Conservation (phyloP, 768 basidiomycete genomes). For the Plicaturopsis crispa region DNA sequence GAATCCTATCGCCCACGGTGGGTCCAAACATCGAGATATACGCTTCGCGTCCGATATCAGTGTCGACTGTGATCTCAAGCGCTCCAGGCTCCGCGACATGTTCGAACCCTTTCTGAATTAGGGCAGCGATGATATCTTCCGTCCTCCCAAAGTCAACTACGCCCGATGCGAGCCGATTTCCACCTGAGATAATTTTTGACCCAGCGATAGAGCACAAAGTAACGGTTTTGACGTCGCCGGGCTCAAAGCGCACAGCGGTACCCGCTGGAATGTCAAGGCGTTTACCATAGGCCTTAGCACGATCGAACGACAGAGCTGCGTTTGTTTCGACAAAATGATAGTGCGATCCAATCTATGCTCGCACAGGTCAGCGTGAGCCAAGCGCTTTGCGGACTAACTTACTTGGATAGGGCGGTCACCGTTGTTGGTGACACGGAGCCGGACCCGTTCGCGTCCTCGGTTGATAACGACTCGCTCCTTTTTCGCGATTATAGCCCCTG, state of each 20-base stretch:
- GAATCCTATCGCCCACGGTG: constrained; percentile 81
- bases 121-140: constrained; percentile 35
- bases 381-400: too few relatives aligned
- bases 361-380: too few relatives aligned
- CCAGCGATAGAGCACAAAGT: constrained; percentile 78
- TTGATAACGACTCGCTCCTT: constrained; percentile 71
- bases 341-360: constrained; percentile 91
- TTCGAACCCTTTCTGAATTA: constrained; percentile 60
- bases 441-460: constrained; percentile 58
- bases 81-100: constrained; percentile 65
- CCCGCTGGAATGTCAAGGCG: constrained; percentile 91
- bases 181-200: constrained; percentile 62
- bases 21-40: constrained; percentile 97
- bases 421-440: constrained; percentile 76
- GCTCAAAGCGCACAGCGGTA: constrained; percentile 95
- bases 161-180: constrained; percentile 65
- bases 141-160: constrained; percentile 34
- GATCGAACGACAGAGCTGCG: constrained; percentile 72
- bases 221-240: constrained; percentile 82
- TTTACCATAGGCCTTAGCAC: constrained; percentile 70
- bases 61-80: constrained; percentile 39
- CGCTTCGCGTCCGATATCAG: constrained; percentile 54
- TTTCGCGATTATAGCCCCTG: constrained; percentile 71
- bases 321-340: constrained; percentile 95
- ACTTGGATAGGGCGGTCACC: constrained; percentile 94